These are phyloP conservation scores for Cladosporium austrohemisphaericum DNA, from an alignment of 2,329 filamentous ascomycete genomes.

Conservation along the genomic window DNA sequence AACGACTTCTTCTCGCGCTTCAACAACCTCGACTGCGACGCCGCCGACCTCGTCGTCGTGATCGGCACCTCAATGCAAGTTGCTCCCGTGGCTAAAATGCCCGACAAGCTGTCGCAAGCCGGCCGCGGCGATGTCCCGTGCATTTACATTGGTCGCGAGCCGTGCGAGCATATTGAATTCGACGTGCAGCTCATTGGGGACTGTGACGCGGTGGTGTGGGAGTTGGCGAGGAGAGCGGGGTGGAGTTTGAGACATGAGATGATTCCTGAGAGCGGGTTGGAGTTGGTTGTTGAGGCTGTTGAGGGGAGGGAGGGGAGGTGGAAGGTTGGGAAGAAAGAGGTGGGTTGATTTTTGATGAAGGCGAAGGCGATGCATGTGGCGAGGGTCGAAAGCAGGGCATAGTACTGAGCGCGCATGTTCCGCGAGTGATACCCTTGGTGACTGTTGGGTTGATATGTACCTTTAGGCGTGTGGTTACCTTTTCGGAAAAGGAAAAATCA, in stretches of 20 bases:
- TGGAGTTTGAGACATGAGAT: slow-evolving; percentile 52
- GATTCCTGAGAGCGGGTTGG: slow-evolving; percentile 2
- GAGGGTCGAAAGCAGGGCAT: too few species aligned
- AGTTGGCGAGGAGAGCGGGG: slow-evolving; percentile 75
- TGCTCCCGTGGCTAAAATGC: slow-evolving; percentile 85
- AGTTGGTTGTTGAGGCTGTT: background rate
- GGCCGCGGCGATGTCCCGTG: slow-evolving; percentile 27
- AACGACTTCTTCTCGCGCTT: slow-evolving; percentile 77
- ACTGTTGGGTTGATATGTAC: too few species aligned
- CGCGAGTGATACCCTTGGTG: too few species aligned
- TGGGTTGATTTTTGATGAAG: too few species aligned
- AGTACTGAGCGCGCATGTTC: too few species aligned
- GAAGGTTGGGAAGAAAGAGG: slow-evolving; percentile 2
- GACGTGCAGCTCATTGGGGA: slow-evolving; percentile 95
- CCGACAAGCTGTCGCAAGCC: slow-evolving; percentile 28
- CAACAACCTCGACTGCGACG: slow-evolving; percentile 72
- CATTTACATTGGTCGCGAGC: slow-evolving; percentile 45
- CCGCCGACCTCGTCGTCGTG: slow-evolving; percentile 85
- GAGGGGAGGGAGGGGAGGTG: slow-evolving; percentile 7
- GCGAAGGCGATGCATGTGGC: too few species aligned
- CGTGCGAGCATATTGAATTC: slow-evolving; percentile 86
- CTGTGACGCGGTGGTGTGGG: slow-evolving; percentile 84
- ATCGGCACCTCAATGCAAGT: slow-evolving; percentile 97
- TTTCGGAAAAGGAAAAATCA: too few species aligned
- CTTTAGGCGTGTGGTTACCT: too few species aligned